Conservation (phyloP, 2,329 filamentous ascomycete species). For the Ceratocystis cacaofunesta region DNA sequence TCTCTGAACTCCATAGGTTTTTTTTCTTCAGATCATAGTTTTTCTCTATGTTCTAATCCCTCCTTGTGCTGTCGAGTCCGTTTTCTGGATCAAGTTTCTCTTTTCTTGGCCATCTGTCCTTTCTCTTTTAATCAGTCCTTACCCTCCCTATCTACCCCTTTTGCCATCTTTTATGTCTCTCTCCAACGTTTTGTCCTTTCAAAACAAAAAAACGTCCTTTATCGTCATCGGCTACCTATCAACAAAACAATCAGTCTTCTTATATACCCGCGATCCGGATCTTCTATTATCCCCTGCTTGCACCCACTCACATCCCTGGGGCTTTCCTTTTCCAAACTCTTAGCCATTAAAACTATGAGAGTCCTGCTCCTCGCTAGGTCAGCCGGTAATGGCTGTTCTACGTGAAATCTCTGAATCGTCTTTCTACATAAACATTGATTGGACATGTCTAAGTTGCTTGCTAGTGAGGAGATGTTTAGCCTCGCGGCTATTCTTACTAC, state of each 20-base stretch:
- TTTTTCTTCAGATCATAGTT: not conserved
- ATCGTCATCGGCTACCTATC: not conserved
- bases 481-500: constrained; percentile 14
- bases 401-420: not conserved
- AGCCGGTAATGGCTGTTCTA: not conserved
- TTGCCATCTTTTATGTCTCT: not conserved
- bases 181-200: not conserved
- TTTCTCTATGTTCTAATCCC: not conserved
- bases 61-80: not conserved
- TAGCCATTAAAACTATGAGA: not conserved
- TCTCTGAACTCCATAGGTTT: not conserved
- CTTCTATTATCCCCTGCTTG: not conserved
- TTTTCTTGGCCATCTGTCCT: constrained; percentile 5
- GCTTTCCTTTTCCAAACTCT: not conserved
- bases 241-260: not conserved
- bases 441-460: constrained; percentile 9
- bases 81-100: constrained; percentile 7
- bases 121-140: constrained; percentile 1
- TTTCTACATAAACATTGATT: not conserved
- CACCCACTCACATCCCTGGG: not conserved
- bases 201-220: constrained; percentile 8
- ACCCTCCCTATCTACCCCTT: not conserved
- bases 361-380: not conserved
- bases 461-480: constrained; percentile 11
- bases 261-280: not conserved